These are phyloP conservation scores for Globisporangium splendens DNA, from an alignment of 352 stramenopile species.

Conservation along the genomic window DNA sequence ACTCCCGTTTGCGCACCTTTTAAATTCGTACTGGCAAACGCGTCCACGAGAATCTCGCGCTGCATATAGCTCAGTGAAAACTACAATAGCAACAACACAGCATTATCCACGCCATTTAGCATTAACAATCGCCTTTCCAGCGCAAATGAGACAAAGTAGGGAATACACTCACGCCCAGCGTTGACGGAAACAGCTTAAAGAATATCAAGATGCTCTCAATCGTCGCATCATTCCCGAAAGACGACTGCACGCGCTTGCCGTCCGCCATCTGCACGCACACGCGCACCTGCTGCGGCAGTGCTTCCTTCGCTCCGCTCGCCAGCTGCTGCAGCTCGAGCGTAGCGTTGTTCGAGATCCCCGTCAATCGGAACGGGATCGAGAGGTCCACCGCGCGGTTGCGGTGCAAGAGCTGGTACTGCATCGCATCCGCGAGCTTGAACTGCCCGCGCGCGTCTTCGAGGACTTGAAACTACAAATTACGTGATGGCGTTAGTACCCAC, in stretches of 20 bases:
- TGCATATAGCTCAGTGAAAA: slow-evolving; percentile 83
- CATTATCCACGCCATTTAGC: background rate
- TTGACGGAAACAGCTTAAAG: slow-evolving; percentile 47
- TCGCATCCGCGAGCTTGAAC: slow-evolving; percentile 41
- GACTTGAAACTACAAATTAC: slow-evolving; percentile 60
- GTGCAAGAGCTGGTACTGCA: slow-evolving; percentile 62
- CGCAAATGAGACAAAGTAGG: background rate
- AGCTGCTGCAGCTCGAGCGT: slow-evolving; percentile 57
- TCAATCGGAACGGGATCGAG: slow-evolving; percentile 82
- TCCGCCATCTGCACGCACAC: slow-evolving; percentile 78
- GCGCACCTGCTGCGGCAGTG: slow-evolving; percentile 47
- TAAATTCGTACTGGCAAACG: slow-evolving; percentile 59
- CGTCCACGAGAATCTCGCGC: slow-evolving; percentile 47
- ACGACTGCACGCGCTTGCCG: slow-evolving; percentile 69
- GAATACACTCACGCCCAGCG: slow-evolving; percentile 28
- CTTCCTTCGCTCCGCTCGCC: slow-evolving; percentile 17
- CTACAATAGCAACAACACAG: slow-evolving; percentile 19
- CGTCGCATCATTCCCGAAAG: slow-evolving; percentile 50
- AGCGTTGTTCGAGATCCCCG: slow-evolving; percentile 84
- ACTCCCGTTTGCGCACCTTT: too few species aligned
- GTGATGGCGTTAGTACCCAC: background rate
- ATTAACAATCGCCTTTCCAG: background rate
- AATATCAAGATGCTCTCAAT: slow-evolving; percentile 54
- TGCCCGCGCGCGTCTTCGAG: slow-evolving; percentile 52
- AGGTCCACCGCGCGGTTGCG: slow-evolving; percentile 63